Base-by-base conservation (phyloP, 768 basidiomycete genomes). In the Hericium rajendrae region DNA sequence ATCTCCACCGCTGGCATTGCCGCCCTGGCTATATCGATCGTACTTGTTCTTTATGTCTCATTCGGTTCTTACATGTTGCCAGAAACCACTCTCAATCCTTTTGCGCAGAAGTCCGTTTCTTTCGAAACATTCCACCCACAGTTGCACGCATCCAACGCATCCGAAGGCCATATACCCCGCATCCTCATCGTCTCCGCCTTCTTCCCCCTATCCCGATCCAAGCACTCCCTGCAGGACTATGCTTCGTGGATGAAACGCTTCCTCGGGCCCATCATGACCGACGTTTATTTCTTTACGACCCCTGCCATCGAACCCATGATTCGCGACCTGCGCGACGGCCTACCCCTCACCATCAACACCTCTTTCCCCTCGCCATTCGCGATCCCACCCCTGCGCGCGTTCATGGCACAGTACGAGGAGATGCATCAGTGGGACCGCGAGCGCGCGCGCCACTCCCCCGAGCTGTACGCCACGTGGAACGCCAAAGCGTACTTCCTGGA, bases 101-200 rank as follows among this genome's bases (percentile, higher is more conserved):
- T 46, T 16, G 9, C 43, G n/a, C 43, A 20, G n/a, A 46, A 6
- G 9, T 46, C 43, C 10, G 8, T 18, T n/a, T 3, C n/a, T n/a
- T 6, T 9, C 16, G 20, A n/a, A 6, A 46, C n/a, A 11, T 6
- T n/a, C 43, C 15, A 11, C 2, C n/a, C 20, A 46, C n/a, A 10
- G 6, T 11, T 15, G 10, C 3, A 18, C 2, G 6, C 16, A 6
- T 46, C 43, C 43, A 46, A 46, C 20, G 4, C 2, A 2, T 18
- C 43, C 4, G 15, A 46, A 46, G 16, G 9, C n/a, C 3, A n/a
- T 46, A 46, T 4, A 16, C 43, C 48, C 20, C 22, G 57, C 22
- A 72, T 81, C 59, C 73, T 83, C 13, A 74, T 83, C 49, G 81
- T 83, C 0, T 76, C 81, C 1, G 79, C 81, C 0, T 72, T 81